Evolutionary conservation across 164 flowering plant species (phyloP), one percentile per base, ranked within the genome.

Genomic region (Pachysandra terminalis): DNA sequence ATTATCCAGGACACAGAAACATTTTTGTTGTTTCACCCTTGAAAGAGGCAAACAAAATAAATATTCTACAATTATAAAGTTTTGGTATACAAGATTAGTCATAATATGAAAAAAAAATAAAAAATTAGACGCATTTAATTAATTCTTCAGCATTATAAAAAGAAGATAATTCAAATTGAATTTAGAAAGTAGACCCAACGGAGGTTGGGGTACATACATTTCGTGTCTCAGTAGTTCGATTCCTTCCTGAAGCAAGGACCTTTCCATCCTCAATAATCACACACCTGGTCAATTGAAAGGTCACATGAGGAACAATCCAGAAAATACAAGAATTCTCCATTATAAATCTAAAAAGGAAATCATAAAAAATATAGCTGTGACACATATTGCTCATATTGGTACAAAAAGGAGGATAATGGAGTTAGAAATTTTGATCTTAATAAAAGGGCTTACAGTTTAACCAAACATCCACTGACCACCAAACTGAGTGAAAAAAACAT

Each of bases 141-240:
- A 32, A 32, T 32, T 7, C 37, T 32, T 7, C 37, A 32, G 37
- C 37, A 3, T 7, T 7, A 32, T 32, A 32, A 7, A 32, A 32
- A 3, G 37, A 3, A 3, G 37, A 32, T 3, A 32, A 32, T 32
- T 32, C n/a, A 7, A 32, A 32, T 32, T 32, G 37, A 32, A 32
- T 32, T 32, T 32, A 32, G 37, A 32, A 32, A 32, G 37, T 7
- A 32, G 3, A 32, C 5, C 37, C 37, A 3, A 32, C 51, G 25
- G 4, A 49, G 9, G 54, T 48, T 16, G 12, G 49, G n/a, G 59
- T 45, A 40, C 74, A 54, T 82, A 86, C 94, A 77, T 94, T 90
- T 72, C 98, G 80, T 58, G 97, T 87, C 76, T 90, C 96, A 64
- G 70, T 91, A 1, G 98, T 90, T 66, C 87, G 84, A 73, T 94